A percentile compares a stretch with the other conserved stretches of the same genome.
Conservation (phyloP, 2,329 filamentous ascomycete species). For the Penicillium concentricum region DNA sequence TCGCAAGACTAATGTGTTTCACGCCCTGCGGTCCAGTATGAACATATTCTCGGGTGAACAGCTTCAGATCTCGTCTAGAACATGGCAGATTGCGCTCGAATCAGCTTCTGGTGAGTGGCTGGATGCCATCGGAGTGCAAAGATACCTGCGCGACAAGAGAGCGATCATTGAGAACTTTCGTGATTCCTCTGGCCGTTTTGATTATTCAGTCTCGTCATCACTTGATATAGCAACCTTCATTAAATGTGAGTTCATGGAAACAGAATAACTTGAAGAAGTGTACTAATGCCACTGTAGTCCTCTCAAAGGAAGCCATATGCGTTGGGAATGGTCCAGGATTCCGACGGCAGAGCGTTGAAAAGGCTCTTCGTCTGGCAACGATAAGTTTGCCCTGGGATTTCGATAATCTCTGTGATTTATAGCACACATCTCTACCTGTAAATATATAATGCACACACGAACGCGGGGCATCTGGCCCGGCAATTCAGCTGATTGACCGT, state of each 20-base stretch:
- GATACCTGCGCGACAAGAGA: conserved; percentile 17
- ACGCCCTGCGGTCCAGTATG: conserved; percentile 7
- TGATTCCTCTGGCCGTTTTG: conserved; percentile 6
- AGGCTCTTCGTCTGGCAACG: conserved; percentile 19
- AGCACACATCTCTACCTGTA: not conserved
- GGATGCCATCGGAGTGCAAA: conserved; percentile 28
- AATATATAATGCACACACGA: not conserved
- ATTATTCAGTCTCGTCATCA: conserved; percentile 7
- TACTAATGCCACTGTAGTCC: conserved; percentile 16
- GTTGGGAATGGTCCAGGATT: conserved; percentile 26
- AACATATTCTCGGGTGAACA: conserved; percentile 10
- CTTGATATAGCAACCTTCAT: conserved; percentile 17
- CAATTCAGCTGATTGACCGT: not conserved
- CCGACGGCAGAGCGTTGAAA: conserved; percentile 21
- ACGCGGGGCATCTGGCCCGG: not conserved
- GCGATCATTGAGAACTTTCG: conserved; percentile 12
- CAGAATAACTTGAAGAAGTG: not conserved
- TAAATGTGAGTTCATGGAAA: conserved; percentile 16
- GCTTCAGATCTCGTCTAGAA: conserved; percentile 10
- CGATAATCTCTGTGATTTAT: conserved; percentile 12
- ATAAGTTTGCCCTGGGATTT: conserved; percentile 10
- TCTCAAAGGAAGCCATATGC: conserved; percentile 19
- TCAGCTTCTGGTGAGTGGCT: conserved; percentile 19
- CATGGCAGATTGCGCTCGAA: conserved; percentile 19
- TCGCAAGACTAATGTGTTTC: conserved; percentile 17